These are phyloP conservation scores for Simplicillium aogashimaense DNA, from an alignment of 2,329 filamentous ascomycete species.

Conservation along the genomic window DNA sequence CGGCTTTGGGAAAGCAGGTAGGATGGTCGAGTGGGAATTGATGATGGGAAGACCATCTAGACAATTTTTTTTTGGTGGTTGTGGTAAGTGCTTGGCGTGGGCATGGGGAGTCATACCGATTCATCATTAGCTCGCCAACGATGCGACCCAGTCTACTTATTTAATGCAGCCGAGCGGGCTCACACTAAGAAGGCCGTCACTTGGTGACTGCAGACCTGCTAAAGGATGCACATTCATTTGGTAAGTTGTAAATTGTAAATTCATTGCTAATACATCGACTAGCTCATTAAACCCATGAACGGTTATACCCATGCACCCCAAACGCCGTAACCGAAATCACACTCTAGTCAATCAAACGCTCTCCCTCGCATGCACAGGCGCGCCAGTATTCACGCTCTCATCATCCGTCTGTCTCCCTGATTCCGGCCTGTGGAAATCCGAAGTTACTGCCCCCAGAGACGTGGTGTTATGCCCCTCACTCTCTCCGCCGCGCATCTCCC, in stretches of 20 bases:
- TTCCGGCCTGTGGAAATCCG: conserved; percentile 11
- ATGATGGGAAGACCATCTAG: no score
- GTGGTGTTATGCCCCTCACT: conserved; percentile 9
- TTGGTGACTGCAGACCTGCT: not conserved
- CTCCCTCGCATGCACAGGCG: conserved; percentile 28
- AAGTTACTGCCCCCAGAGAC: conserved; percentile 14
- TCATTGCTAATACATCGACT: no score
- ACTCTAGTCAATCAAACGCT: conserved; percentile 17
- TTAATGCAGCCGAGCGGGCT: no score
- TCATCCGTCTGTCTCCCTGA: conserved; percentile 15
- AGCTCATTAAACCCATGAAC: no score
- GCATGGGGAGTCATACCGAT: no score
- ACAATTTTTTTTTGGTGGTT: no score
- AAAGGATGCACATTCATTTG: not conserved
- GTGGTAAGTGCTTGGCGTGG: no score
- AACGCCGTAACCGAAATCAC: not conserved
- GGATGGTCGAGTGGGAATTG: no score
- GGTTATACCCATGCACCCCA: not conserved
- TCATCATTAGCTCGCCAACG: no score
- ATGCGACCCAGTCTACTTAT: no score
- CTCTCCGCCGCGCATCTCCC: conserved; percentile 29
- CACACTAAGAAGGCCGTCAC: no score
- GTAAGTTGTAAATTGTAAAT: not conserved
- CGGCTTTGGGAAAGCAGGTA: no score
- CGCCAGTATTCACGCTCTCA: conserved; percentile 22